These are phyloP conservation scores for Hydnomerulius pinastri DNA, from an alignment of 768 basidiomycete species.

Conservation along the genomic window DNA sequence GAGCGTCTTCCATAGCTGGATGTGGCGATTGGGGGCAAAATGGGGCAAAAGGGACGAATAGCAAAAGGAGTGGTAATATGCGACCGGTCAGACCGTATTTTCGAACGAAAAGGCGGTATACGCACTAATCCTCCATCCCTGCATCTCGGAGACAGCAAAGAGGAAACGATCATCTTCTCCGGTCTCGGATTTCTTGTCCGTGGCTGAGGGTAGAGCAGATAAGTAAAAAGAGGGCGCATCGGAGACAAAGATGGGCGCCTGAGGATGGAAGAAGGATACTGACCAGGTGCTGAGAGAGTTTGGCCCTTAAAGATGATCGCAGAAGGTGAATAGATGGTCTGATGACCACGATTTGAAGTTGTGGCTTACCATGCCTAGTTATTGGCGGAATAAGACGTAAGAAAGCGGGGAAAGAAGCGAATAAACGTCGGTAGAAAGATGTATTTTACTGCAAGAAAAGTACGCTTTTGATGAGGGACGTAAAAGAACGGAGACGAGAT, in stretches of 20 bases:
- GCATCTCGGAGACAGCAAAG: conserved; percentile 93
- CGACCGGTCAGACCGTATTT: conserved; percentile 1
- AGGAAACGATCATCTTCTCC: conserved; percentile 70
- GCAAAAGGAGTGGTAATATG: neutral
- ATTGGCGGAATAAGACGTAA: conserved; percentile 28
- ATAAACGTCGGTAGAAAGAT: neutral
- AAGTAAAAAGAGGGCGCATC: conserved; percentile 4
- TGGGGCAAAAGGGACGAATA: neutral
- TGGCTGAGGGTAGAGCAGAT: conserved; percentile 49
- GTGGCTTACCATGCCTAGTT: conserved; percentile 29
- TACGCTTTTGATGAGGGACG: neutral
- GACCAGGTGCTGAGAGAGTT: conserved; percentile 81
- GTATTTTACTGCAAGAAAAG: neutral
- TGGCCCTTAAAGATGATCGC: conserved; percentile 59
- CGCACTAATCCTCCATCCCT: conserved; percentile 98
- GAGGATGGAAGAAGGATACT: conserved; percentile 24
- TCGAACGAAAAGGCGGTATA: conserved; percentile 22
- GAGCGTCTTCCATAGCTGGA: conserved; percentile 97
- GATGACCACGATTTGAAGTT: conserved; percentile 3
- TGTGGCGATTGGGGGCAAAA: conserved; percentile 1
- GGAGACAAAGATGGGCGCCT: conserved; percentile 5
- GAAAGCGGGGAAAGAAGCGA: conserved; percentile 8
- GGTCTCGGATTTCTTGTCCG: conserved; percentile 74
- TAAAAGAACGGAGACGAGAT: conserved; percentile 6
- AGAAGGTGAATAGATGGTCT: conserved; percentile 6